Evolutionary conservation across 495 filamentous ascomycete genomes (phyloP).

Genomic region (Xylaria scruposa): DNA sequence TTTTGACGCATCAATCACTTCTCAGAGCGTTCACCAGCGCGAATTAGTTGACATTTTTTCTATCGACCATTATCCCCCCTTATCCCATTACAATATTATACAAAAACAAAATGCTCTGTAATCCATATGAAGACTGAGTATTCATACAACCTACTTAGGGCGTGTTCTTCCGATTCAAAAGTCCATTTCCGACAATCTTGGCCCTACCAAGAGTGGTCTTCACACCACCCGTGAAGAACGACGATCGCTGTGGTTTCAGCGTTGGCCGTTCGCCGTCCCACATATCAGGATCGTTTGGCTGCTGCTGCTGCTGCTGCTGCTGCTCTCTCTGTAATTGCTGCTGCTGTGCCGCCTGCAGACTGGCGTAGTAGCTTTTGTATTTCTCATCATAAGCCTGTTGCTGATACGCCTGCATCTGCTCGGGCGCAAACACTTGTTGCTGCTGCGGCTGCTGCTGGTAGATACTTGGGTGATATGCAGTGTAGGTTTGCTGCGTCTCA

Average conservation of each 20-base stretch:
- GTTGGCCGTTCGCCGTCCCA: conserved; percentile 33
- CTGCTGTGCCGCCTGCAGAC: conserved; percentile 28
- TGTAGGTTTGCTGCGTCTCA: conserved; percentile 27
- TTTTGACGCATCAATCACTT: not conserved
- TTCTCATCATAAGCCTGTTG: conserved; percentile 33
- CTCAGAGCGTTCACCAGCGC: not conserved
- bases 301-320: conserved; percentile 12
- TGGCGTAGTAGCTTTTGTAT: conserved; percentile 34
- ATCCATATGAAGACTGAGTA: not conserved
- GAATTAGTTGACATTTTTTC: too few species aligned
- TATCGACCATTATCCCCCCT: not conserved
- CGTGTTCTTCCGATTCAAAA: conserved; percentile 32
- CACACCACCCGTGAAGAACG: conserved; percentile 38
- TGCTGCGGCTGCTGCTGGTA: conserved; percentile 29
- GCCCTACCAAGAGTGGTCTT: conserved; percentile 40
- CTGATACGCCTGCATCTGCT: conserved; percentile 36
- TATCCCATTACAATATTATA: conserved; percentile 4
- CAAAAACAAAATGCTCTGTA: not conserved
- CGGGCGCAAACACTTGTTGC: conserved; percentile 23
- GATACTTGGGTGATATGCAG: conserved; percentile 37
- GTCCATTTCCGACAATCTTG: conserved; percentile 39
- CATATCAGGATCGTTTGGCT: conserved; percentile 15
- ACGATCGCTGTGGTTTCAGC: conserved; percentile 37
- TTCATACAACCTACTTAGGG: not conserved
- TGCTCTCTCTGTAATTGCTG: conserved; percentile 21